Conservation (phyloP, 306 rosid genomes). For the Arachis hypogaea region DNA sequence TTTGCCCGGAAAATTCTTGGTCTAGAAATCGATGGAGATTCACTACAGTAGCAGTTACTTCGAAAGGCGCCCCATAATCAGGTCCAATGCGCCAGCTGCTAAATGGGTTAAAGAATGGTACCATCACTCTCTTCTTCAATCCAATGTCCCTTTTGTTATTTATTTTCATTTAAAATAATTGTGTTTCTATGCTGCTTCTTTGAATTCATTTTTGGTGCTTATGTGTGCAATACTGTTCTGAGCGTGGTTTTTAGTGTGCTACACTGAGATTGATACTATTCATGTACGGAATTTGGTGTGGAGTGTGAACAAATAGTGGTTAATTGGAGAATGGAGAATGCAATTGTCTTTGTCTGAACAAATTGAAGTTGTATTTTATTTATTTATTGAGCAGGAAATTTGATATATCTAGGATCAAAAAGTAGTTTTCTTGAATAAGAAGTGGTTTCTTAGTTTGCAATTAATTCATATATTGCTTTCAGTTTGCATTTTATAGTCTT, state of each 20-base stretch:
- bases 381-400: background rate
- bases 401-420: background rate
- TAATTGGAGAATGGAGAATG: background rate
- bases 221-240: background rate
- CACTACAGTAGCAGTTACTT: constrained; percentile 64
- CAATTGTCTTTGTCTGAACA: background rate
- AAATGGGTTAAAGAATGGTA: constrained; percentile 91
- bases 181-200: background rate
- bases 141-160: background rate
- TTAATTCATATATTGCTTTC: background rate
- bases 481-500: background rate
- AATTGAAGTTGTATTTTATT: background rate
- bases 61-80: constrained; percentile 72
- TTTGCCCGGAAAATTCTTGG: background rate
- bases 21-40: constrained; percentile 59
- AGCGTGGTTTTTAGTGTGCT: background rate
- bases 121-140: background rate
- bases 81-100: constrained; percentile 73
- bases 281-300: background rate
- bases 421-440: background rate
- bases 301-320: background rate
- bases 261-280: background rate
- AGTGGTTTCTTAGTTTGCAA: background rate
- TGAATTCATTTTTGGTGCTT: background rate
- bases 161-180: background rate